Evolutionary conservation across 2,329 filamentous ascomycete genomes (phyloP).

Genomic region (Cercospora beticola): DNA sequence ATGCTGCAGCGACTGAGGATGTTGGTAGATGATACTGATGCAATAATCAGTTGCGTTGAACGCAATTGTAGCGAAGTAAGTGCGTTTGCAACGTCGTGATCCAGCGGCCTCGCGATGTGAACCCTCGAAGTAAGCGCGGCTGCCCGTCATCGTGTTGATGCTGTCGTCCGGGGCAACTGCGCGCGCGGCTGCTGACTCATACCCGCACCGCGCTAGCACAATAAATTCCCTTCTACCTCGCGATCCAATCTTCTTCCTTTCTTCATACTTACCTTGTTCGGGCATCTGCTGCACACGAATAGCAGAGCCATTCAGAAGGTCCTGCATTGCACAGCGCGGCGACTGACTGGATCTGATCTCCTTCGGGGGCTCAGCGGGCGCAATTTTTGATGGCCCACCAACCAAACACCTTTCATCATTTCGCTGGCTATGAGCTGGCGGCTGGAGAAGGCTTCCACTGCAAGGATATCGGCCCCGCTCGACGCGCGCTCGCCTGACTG

Average conservation of each 20-base stretch:
- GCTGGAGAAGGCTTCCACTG: neutral
- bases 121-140: neutral
- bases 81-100: conserved; percentile 13
- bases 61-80: conserved; percentile 10
- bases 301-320: neutral
- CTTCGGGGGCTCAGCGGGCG: conserved; percentile 12
- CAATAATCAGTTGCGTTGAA: neutral
- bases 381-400: conserved; percentile 13
- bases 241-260: too few species aligned
- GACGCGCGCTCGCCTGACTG: too few species aligned
- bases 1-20: conserved; percentile 5
- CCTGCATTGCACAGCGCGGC: conserved; percentile 16
- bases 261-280: too few species aligned
- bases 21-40: neutral
- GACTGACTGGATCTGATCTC: conserved; percentile 8
- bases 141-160: neutral
- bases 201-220: neutral
- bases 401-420: neutral
- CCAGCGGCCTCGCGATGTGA: neutral
- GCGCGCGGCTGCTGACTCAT: neutral
- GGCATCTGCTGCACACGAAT: neutral
- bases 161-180: neutral
- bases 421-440: neutral
- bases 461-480: too few species aligned
- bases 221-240: too few species aligned